Conservation (phyloP, 2,329 filamentous ascomycete genomes). For the Pseudocercospora crystallina region DNA sequence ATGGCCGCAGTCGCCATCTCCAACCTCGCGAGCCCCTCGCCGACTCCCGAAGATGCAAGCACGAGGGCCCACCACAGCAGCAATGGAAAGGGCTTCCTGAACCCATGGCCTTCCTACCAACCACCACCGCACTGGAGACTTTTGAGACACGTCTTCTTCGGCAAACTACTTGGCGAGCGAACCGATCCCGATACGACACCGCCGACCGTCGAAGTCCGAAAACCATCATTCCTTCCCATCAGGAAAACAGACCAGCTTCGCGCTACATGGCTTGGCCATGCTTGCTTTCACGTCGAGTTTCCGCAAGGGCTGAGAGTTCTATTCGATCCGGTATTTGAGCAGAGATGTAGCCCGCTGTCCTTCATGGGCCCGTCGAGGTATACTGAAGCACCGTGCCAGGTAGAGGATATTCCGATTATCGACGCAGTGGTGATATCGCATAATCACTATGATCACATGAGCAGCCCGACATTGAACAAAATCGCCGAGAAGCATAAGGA, state of each 20-base stretch:
- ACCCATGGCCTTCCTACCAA: conserved; percentile 57
- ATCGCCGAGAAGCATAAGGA: conserved; percentile 70
- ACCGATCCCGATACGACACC: conserved; percentile 61
- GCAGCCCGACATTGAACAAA: conserved; percentile 70
- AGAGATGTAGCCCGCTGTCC: conserved; percentile 75
- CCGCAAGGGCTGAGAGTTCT: conserved; percentile 81
- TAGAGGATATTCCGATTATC: conserved; percentile 73
- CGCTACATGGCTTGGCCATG: conserved; percentile 93
- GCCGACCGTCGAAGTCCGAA: conserved; percentile 65
- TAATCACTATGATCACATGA: conserved; percentile 88
- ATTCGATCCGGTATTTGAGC: conserved; percentile 91
- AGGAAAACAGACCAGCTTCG: conserved; percentile 64
- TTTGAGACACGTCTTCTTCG: conserved; percentile 40
- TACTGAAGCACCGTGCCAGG: conserved; percentile 72
- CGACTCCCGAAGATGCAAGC: conserved; percentile 47
- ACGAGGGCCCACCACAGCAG: conserved; percentile 53
- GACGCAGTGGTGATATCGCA: conserved; percentile 80
- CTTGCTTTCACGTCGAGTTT: conserved; percentile 90
- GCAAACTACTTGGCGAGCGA: conserved; percentile 50
- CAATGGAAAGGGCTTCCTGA: conserved; percentile 55
- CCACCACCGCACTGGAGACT: conserved; percentile 40
- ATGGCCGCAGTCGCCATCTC: conserved; percentile 39
- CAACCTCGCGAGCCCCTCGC: conserved; percentile 37
- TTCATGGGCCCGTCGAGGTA: conserved; percentile 73
- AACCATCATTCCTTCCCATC: conserved; percentile 64